Evolutionary conservation across 345 rosid species (phyloP), one percentile per base, ranked within the genome.

Genomic region (Crucihimalaya himalaica): DNA sequence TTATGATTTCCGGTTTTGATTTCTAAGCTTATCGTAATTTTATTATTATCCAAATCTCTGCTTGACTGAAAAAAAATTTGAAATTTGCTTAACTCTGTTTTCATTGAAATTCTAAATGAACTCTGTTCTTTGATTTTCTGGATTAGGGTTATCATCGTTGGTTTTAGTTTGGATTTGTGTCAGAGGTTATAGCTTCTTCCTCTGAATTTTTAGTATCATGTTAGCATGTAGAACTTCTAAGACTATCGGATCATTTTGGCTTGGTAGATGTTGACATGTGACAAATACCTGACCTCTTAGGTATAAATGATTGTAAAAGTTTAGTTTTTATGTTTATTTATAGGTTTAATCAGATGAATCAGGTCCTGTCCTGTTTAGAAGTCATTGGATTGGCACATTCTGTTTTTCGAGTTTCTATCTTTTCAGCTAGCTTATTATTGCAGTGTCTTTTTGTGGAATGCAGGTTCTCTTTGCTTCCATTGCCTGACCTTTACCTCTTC

Each of bases 401-500:
- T 0, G 3, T 67, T 67, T 28, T 40, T 37, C 27, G 27, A 63
- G 16, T 39, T 54, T 23, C 5, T 25, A 50, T 25, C 25, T n/a
- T 52, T 52, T 52, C 59, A 35, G 48, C 40, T 37, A 28, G 42
- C 27, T 56, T 69, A 43, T 7, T 2, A 4, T 56, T 68, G 18
- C 39, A 13, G 12, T 73, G 10, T 31, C 15, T 21, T 64, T 34
- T 21, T 54, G 45, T 54, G 57, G 37, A n/a, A 5, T 64, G 58
- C 48, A 73, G 77, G 37, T 63, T 64, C n/a, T 25, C 19, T 29
- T 47, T 16, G 43, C 67, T 65, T 64, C 8, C 34, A 45, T 46
- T 35, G 59, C 57, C 39, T 55, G 56, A 16, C 28, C 45, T 45
- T 55, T 34, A 70, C 66, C 9, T 25, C 21, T 43, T 19, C 67